Evolutionary conservation across 169 alveolate species (phyloP), one percentile per base, ranked within the genome.

Genomic region (Plasmodium gallinaceum): DNA sequence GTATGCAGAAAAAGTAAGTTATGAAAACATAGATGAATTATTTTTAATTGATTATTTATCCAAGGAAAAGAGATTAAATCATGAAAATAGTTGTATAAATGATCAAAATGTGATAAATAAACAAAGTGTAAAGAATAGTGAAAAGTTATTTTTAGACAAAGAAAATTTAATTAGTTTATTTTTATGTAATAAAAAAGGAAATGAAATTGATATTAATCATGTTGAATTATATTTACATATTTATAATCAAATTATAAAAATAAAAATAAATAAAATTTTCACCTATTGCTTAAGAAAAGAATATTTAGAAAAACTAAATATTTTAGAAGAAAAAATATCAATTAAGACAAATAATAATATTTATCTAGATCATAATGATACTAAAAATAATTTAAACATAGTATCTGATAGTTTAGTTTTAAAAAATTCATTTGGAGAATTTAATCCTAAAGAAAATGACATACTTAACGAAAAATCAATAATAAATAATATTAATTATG

Each of bases 221-320:
- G 54, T 80, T 0, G 85, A 80, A 18, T 58, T 80, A 12, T 80
- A 80, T 80, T 54, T 80, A 22, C 51, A 42, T 52, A 80, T 80
- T 32, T 68, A 43, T 45, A 54, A 62, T 5, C 39, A 80, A 45
- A 68, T 80, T 54, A 46, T 80, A 37, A 69, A 62, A 61, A 52
- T 80, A 61, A 58, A 62, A 46, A 66, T 80, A 32, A 14, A 37
- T 22, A 60, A 80, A 66, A 71, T 80, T 52, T 12, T 10, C 52
- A 43, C 61, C 14, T 80, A 42, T 32, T 22, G 26, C 24, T 16
- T 52, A 61, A 80, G 42, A 46, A 60, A 12, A 10, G 42, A 80
- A 20, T 80, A 66, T 20, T 26, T 80, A 14, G 74, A 32, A 32
- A 32, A 32, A 32, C 39, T 32, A 32, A 32, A 2, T 5, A 7